Percentiles rank a stretch among this genome's conserved stretches.
phyloP scores from a whole-genome alignment of 345 rosid genomes.

The Camelina laxa region DNA sequence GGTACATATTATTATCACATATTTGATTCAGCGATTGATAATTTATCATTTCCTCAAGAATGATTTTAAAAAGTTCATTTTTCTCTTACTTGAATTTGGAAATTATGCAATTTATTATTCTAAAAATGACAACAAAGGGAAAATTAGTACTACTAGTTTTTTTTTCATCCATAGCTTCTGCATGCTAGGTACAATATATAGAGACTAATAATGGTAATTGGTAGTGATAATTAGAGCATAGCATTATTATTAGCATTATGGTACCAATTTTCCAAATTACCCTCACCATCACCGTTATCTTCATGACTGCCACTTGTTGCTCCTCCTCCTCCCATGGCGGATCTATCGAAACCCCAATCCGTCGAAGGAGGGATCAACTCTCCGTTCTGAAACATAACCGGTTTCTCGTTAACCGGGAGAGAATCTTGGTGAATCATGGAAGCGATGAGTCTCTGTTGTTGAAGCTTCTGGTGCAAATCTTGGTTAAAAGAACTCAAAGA shows the following conservation, averaged over 20 bases:
- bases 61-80: neutral
- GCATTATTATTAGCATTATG: constrained; percentile 26
- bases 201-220: constrained; percentile 28
- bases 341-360: constrained; percentile 31
- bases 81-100: neutral
- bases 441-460: constrained; percentile 78
- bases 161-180: constrained; percentile 27
- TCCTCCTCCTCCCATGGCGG: constrained; percentile 28
- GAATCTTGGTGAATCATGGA: constrained; percentile 57
- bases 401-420: constrained; percentile 47
- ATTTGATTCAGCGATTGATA: neutral
- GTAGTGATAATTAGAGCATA: constrained; percentile 20
- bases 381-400: constrained; percentile 69
- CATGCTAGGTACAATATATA: constrained; percentile 29
- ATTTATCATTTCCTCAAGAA: neutral
- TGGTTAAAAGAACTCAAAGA: constrained; percentile 89
- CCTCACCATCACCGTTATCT: constrained; percentile 22
- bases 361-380: constrained; percentile 43
- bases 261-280: constrained; percentile 32
- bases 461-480: constrained; percentile 92
- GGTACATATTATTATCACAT: constrained; percentile 19
- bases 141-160: neutral
- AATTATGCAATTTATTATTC: constrained; percentile 17
- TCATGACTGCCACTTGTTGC: constrained; percentile 32
- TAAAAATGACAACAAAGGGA: constrained; percentile 17